phyloP scores from a whole-genome alignment of 176 grass and related monocot species.

The Oryza longistaminata region DNA sequence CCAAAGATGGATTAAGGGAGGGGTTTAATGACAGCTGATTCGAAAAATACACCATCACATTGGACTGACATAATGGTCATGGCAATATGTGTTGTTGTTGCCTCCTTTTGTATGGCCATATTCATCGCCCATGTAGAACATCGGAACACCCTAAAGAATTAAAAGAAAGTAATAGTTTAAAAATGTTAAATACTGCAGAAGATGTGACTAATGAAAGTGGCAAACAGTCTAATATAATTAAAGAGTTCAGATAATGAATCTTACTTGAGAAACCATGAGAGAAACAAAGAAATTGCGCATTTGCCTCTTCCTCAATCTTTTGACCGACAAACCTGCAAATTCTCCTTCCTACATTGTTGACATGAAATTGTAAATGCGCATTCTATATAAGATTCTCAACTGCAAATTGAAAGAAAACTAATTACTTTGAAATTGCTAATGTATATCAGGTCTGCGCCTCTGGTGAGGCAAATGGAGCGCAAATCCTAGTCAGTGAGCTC shows the following conservation, averaged over 20 bases:
- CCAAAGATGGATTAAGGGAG: background rate
- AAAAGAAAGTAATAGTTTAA: constrained; percentile 26
- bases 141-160: constrained; percentile 79
- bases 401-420: background rate
- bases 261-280: constrained; percentile 98
- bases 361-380: constrained; percentile 22
- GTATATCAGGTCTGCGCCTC: background rate
- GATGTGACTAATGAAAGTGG: background rate
- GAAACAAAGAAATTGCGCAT: constrained; percentile 92
- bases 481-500: background rate
- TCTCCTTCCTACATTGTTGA: constrained; percentile 83
- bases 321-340: constrained; percentile 62
- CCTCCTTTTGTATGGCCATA: constrained; percentile 97
- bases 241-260: constrained; percentile 27
- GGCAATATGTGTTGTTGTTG: constrained; percentile 99
- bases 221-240: background rate
- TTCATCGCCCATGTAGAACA: constrained; percentile 97
- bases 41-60: background rate
- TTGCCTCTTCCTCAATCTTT: constrained; percentile 91
- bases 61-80: constrained; percentile 73
- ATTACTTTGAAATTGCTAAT: background rate
- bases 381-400: constrained; percentile 16
- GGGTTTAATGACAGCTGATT: background rate
- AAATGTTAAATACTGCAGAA: constrained; percentile 2
- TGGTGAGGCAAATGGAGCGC: constrained; percentile 2